Conservation (phyloP, 2,329 filamentous ascomycete genomes). For the Decorospora gaudefroyi region DNA sequence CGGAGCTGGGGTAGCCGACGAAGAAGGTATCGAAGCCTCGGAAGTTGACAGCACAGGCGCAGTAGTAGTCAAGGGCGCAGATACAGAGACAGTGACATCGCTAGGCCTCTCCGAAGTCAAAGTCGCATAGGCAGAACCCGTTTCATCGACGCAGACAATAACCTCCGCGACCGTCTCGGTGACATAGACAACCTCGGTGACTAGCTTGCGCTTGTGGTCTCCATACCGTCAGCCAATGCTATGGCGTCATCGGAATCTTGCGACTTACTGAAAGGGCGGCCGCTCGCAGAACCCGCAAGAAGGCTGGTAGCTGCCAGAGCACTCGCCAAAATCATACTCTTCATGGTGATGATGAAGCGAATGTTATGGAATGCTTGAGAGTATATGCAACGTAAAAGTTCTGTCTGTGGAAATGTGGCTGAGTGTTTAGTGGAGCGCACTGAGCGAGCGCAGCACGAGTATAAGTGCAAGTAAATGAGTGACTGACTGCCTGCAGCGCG, state of each 20-base stretch:
- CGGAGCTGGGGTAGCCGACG: constrained; percentile 12
- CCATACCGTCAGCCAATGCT: constrained; percentile 13
- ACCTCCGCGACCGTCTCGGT: constrained; percentile 39
- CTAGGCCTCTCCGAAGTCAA: constrained; percentile 20
- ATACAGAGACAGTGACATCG: neutral
- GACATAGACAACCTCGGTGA: constrained; percentile 40
- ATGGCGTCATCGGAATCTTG: neutral
- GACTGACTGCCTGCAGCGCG: constrained; percentile 32
- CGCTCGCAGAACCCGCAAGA: constrained; percentile 51
- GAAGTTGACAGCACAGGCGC: neutral
- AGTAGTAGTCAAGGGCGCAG: neutral
- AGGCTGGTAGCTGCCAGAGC: constrained; percentile 37
- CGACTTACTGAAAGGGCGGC: constrained; percentile 49
- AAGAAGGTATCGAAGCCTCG: constrained; percentile 6
- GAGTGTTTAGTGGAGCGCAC: constrained; percentile 8
- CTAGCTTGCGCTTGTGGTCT: constrained; percentile 40
- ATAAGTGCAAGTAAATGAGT: constrained; percentile 23
- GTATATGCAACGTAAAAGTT: constrained; percentile 27
- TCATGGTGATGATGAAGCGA: constrained; percentile 51
- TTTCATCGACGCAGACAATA: constrained; percentile 41
- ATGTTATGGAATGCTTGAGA: constrained; percentile 36
- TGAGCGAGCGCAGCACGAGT: constrained; percentile 9
- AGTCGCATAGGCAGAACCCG: constrained; percentile 36
- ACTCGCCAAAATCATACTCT: constrained; percentile 47
- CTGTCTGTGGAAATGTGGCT: constrained; percentile 13